Base-by-base conservation (phyloP, 495 filamentous ascomycete genomes). In the Peziza echinospora region DNA sequence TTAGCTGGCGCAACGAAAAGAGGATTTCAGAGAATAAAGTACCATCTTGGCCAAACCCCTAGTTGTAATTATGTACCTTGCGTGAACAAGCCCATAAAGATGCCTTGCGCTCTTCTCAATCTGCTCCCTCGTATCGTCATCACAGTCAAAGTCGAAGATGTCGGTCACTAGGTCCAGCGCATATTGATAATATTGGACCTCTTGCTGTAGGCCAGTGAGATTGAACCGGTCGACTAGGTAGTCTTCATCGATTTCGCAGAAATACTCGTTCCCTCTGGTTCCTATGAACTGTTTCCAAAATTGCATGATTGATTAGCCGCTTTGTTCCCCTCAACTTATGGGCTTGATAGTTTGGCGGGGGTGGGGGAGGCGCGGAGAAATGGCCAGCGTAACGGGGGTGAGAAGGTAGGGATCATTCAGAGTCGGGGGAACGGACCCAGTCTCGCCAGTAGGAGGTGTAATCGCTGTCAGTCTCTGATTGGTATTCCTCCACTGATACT, bases 381-480 rank as follows among this genome's bases (percentile, higher is more conserved):
- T 1, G 25, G 43, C 47, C 39, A 30, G 23, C 40, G 23, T 39
- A 21, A 25, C 28, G 24, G 44, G 40, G 47, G 49, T 24, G 44
- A 46, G 26, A 42, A 23, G 45, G 9, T 5, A 21, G 37, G 46
- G 24, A 47, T 49, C n/a, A n/a, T n/a, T n/a, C n/a, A 45, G 30
- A 41, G 34, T 46, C 41, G 23, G 24, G 34, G 47, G 40, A 47
- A 26, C 23, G 24, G 46, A 57, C 87, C 89, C 89, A 97, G 66
- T 97, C 89, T 63, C 89, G 71, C 89, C 89, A 97, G 66, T 97
- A 97, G 64, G 84, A 93, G 25, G 89, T 93, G 63, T 96, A 97
- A 62, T 96, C 91, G 64, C 86, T 93, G 60, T 97, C 89, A 11
- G 91, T 91, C 62, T 97, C 89, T 56, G 85, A 93, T 50, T 79